Percentiles rank a stretch among this genome's conserved stretches.
Evolutionary conservation across 2,329 filamentous ascomycete genomes (phyloP).

Genomic region (Trichoderma endophyticum): DNA sequence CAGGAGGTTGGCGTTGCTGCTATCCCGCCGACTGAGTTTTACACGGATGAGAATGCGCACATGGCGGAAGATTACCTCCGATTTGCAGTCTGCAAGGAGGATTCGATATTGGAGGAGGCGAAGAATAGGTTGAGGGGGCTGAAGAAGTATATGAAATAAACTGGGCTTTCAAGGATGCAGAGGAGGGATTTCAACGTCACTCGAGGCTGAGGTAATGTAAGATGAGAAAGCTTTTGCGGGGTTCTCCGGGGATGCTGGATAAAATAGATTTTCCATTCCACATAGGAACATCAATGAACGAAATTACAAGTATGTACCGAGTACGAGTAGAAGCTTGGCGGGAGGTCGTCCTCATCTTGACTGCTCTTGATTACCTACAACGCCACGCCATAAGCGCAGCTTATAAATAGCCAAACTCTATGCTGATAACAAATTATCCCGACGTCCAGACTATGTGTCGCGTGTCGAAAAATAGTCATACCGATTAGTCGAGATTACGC

Average conservation of each 20-base stretch:
- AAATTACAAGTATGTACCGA: neutral
- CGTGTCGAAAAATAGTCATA: neutral
- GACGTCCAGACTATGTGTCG: neutral
- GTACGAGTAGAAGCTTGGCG: neutral
- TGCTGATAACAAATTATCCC: neutral
- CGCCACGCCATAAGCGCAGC: neutral
- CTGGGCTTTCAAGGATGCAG: neutral
- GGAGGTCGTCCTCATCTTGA: neutral
- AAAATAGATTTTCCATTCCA: conserved; percentile 7
- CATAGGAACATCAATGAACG: neutral
- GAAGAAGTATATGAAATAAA: conserved; percentile 62
- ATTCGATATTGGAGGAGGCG: conserved; percentile 75
- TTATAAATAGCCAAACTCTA: neutral
- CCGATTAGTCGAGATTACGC: neutral
- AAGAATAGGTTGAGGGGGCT: conserved; percentile 71
- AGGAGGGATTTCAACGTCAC: neutral
- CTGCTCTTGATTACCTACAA: neutral
- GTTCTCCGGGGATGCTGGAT: neutral
- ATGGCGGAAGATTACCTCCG: conserved; percentile 91
- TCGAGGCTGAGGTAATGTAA: neutral
- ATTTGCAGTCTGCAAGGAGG: conserved; percentile 95
- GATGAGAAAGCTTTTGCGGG: neutral
- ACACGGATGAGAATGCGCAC: conserved; percentile 77
- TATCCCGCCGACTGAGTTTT: conserved; percentile 96
- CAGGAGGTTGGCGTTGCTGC: conserved; percentile 93